phyloP scores from a whole-genome alignment of 441 rosid species.

The Manihot esculenta region DNA sequence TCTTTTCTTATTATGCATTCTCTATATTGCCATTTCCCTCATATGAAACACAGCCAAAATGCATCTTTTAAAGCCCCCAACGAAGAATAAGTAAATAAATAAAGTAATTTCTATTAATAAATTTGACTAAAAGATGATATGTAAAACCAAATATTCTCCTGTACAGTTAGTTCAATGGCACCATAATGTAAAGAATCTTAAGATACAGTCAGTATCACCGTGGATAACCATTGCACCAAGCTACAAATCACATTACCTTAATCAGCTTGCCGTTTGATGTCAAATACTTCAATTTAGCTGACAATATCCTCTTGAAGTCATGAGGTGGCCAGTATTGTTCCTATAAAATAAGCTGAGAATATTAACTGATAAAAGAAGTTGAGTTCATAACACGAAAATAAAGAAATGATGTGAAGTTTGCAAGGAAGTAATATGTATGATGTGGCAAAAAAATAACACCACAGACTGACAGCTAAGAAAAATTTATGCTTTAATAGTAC shows the following conservation, averaged over 20 bases:
- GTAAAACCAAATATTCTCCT: neutral
- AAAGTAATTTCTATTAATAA: neutral
- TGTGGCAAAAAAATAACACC: neutral
- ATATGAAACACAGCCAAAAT: neutral
- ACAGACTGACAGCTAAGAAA: neutral
- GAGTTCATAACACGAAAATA: neutral
- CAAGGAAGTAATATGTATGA: neutral
- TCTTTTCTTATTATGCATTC: no score
- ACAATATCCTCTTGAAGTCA: conserved; percentile 76
- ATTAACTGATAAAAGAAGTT: conserved; percentile 4
- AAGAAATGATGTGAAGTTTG: neutral
- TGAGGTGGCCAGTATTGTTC: conserved; percentile 88
- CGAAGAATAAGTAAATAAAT: neutral
- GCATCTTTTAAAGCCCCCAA: neutral
- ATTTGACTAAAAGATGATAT: neutral
- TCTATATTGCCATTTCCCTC: no score
- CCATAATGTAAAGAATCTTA: no score
- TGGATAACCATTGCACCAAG: conserved; percentile 9
- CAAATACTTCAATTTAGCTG: conserved; percentile 72
- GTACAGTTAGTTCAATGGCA: neutral
- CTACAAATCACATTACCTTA: conserved; percentile 52
- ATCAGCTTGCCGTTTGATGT: conserved; percentile 58
- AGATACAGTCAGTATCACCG: neutral
- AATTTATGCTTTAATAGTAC: neutral
- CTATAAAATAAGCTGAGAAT: conserved; percentile 34